Conservation (phyloP, 2,329 filamentous ascomycete genomes). For the Colletotrichum cordylinicola region DNA sequence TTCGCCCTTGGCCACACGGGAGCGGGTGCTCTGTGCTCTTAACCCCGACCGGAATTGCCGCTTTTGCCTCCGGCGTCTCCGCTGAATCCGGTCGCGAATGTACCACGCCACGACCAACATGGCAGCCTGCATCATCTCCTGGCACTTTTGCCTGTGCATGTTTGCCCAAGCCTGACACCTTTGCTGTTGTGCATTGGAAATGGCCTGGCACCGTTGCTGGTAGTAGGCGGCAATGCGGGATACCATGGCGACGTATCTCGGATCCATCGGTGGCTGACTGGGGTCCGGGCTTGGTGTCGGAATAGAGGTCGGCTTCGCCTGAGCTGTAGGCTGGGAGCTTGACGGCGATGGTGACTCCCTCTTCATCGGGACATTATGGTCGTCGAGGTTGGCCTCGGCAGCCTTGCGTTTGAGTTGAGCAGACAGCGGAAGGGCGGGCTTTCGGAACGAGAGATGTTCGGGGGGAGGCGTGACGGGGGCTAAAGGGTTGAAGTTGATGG, state of each 20-base stretch:
- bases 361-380: constrained; percentile 13
- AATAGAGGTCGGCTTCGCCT: not conserved
- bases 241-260: constrained; percentile 50
- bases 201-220: constrained; percentile 52
- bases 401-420: constrained; percentile 24
- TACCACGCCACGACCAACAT: constrained; percentile 58
- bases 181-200: constrained; percentile 53
- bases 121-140: constrained; percentile 54
- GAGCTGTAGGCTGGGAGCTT: not conserved
- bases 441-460: constrained; percentile 38
- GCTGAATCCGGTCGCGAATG: constrained; percentile 51
- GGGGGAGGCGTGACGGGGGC: constrained; percentile 45
- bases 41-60: constrained; percentile 46
- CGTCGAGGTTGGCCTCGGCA: constrained; percentile 7
- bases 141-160: constrained; percentile 51
- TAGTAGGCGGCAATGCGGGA: constrained; percentile 54
- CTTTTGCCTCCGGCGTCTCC: constrained; percentile 46
- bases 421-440: constrained; percentile 13
- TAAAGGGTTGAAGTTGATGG: constrained; percentile 34
- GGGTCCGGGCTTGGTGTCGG: not conserved
- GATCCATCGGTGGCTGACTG: constrained; percentile 34
- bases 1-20: constrained; percentile 44
- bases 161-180: constrained; percentile 53
- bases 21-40: constrained; percentile 33
- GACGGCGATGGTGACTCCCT: not conserved